Evolutionary conservation across 2,329 filamentous ascomycete species (phyloP).

Genomic region (Fusarium continuum): DNA sequence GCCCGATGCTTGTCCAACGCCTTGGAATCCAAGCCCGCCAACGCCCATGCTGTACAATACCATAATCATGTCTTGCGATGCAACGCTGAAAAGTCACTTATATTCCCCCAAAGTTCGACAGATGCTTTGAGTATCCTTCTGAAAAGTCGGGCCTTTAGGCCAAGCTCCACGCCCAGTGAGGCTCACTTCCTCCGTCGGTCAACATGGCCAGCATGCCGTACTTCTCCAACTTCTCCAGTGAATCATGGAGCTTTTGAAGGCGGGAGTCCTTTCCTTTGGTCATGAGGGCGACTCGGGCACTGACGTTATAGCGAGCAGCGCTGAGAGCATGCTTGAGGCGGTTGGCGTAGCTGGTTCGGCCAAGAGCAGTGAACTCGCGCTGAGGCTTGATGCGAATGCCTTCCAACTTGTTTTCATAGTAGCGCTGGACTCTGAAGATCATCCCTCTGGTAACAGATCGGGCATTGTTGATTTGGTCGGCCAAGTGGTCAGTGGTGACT

Average conservation of each 20-base stretch:
- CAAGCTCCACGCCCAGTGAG: not conserved
- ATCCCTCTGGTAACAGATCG: not conserved
- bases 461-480: not conserved
- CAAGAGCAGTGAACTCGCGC: not conserved
- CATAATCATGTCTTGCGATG: not conserved
- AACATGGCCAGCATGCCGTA: not conserved
- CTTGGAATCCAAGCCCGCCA: not conserved
- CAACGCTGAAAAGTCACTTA: no score
- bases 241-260: not conserved
- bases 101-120: no score
- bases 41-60: not conserved
- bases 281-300: not conserved
- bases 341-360: not conserved
- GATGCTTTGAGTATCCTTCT: no score
- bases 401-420: constrained; percentile 18
- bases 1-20: not conserved
- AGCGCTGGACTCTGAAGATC: not conserved
- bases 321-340: not conserved
- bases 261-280: not conserved
- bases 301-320: not conserved
- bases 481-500: not conserved
- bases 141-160: not conserved
- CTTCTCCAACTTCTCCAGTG: constrained; percentile 12
- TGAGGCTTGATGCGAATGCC: not conserved
- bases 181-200: not conserved